Percentiles rank a stretch among this genome's conserved stretches.
Evolutionary conservation across 2,329 filamentous ascomycete genomes (phyloP).

Genomic region (Lizonia empirigonia): DNA sequence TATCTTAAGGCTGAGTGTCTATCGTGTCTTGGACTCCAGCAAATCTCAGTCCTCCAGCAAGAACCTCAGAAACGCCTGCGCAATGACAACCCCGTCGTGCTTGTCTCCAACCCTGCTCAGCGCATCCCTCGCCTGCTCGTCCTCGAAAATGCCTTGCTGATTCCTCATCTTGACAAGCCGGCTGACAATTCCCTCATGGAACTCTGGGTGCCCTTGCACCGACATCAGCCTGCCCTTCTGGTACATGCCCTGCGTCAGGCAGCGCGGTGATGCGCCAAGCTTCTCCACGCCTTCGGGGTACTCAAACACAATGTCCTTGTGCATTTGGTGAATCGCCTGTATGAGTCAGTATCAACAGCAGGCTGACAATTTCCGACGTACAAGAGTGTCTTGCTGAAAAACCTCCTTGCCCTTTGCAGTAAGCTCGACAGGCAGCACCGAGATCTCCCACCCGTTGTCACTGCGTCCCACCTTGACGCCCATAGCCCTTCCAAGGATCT

Average conservation of each 20-base stretch:
- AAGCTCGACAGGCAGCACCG: slow-evolving; percentile 71
- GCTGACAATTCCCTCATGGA: slow-evolving; percentile 71
- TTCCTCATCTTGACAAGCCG: slow-evolving; percentile 71
- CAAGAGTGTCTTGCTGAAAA: slow-evolving; percentile 69
- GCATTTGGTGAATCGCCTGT: slow-evolving; percentile 82
- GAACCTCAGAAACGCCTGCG: slow-evolving; percentile 76
- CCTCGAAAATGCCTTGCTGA: slow-evolving; percentile 69
- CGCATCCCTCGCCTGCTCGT: slow-evolving; percentile 71
- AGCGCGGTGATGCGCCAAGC: slow-evolving; percentile 69
- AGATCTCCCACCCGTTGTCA: slow-evolving; percentile 78
- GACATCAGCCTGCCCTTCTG: slow-evolving; percentile 69
- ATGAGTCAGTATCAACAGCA: neutral
- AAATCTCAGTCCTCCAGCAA: slow-evolving; percentile 60
- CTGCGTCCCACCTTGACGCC: slow-evolving; percentile 70
- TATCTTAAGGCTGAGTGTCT: neutral
- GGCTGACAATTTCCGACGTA: slow-evolving; percentile 30
- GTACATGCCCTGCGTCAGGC: slow-evolving; percentile 82
- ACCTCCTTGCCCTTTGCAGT: slow-evolving; percentile 72
- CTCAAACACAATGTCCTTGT: slow-evolving; percentile 74
- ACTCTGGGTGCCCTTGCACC: slow-evolving; percentile 88
- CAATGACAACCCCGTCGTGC: slow-evolving; percentile 82
- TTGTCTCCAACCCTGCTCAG: slow-evolving; percentile 67
- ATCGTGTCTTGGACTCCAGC: neutral
- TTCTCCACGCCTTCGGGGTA: slow-evolving; percentile 66
- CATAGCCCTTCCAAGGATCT: slow-evolving; percentile 78